These are phyloP conservation scores for Cyclostephanos tholiformis DNA, from an alignment of 108 stramenopile species.

Conservation along the genomic window DNA sequence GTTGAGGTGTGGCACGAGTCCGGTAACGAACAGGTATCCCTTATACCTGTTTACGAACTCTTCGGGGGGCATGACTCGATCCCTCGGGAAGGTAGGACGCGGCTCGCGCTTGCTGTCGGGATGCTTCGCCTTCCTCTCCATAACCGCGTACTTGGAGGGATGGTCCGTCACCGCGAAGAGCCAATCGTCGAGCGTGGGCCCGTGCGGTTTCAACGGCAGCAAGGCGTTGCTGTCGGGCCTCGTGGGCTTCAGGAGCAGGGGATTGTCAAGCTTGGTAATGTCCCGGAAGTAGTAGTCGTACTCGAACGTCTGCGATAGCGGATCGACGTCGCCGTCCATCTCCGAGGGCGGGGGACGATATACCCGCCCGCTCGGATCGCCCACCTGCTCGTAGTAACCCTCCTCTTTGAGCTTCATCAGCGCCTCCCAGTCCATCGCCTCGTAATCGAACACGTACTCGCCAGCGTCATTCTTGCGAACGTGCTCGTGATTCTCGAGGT, in stretches of 20 bases:
- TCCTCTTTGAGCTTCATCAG: slow-evolving; percentile 16
- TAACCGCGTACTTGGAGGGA: slow-evolving; percentile 68
- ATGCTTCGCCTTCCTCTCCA: slow-evolving; percentile 53
- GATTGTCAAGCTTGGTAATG: slow-evolving; percentile 37
- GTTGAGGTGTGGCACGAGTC: slow-evolving; percentile 63
- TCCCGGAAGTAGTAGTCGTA: slow-evolving; percentile 51
- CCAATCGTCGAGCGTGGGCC: slow-evolving; percentile 63
- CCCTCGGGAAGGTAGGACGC: slow-evolving; percentile 56
- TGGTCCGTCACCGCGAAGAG: slow-evolving; percentile 65
- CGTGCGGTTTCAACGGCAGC: slow-evolving; percentile 42
- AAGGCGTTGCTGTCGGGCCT: slow-evolving; percentile 36
- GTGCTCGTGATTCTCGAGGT: slow-evolving; percentile 50
- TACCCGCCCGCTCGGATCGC: slow-evolving; percentile 14
- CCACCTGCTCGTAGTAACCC: slow-evolving; percentile 9
- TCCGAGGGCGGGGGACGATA: slow-evolving; percentile 8
- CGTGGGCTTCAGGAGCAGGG: slow-evolving; percentile 18
- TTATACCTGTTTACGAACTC: slow-evolving; percentile 68
- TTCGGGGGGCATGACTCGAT: slow-evolving; percentile 52
- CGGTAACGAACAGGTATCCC: slow-evolving; percentile 74
- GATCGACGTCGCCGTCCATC: slow-evolving; percentile 20
- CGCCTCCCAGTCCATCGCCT: slow-evolving; percentile 16
- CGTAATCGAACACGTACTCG: slow-evolving; percentile 36
- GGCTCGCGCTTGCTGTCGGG: slow-evolving; percentile 72
- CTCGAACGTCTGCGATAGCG: slow-evolving; percentile 31
- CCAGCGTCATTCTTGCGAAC: slow-evolving; percentile 33